Conservation (phyloP, 768 basidiomycete genomes). For the Solioccasus polychromus region DNA sequence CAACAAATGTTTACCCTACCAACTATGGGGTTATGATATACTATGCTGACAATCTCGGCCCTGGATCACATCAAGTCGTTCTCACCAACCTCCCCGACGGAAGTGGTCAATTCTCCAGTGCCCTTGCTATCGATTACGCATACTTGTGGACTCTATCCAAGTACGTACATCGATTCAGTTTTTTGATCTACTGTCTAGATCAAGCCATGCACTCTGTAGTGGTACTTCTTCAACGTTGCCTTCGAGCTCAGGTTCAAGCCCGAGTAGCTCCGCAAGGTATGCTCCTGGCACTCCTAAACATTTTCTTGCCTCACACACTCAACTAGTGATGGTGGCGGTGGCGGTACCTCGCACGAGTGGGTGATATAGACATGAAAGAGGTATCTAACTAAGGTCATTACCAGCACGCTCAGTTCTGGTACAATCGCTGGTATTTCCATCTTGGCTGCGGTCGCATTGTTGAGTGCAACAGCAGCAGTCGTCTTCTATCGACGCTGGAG, state of each 20-base stretch:
- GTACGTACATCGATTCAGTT: conserved; percentile 8
- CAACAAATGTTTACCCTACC: conserved; percentile 13
- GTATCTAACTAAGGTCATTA: conserved; percentile 4
- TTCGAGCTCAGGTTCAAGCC: no score
- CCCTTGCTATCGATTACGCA: conserved; percentile 37
- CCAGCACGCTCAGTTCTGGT: conserved; percentile 20
- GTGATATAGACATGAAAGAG: not conserved
- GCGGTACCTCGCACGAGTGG: conserved; percentile 8
- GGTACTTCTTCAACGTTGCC: not conserved
- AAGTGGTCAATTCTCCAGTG: conserved; percentile 22
- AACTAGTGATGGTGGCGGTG: not conserved
- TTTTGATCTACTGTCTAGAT: not conserved
- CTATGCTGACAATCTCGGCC: conserved; percentile 37
- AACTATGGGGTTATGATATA: conserved; percentile 30
- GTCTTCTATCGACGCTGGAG: conserved; percentile 27
- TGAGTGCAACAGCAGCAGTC: conserved; percentile 11
- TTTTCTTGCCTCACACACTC: not conserved
- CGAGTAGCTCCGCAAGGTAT: conserved; percentile 6
- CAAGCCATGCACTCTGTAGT: not conserved
- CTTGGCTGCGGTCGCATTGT: conserved; percentile 8
- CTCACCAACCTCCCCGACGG: conserved; percentile 29
- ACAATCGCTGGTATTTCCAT: conserved; percentile 23
- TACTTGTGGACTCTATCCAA: conserved; percentile 17
- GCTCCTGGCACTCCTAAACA: not conserved
- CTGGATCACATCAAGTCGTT: conserved; percentile 36